Evolutionary conservation across 805 yeast species (phyloP), one percentile per base, ranked within the genome.

Genomic region (Nakazawaea ernobii): DNA sequence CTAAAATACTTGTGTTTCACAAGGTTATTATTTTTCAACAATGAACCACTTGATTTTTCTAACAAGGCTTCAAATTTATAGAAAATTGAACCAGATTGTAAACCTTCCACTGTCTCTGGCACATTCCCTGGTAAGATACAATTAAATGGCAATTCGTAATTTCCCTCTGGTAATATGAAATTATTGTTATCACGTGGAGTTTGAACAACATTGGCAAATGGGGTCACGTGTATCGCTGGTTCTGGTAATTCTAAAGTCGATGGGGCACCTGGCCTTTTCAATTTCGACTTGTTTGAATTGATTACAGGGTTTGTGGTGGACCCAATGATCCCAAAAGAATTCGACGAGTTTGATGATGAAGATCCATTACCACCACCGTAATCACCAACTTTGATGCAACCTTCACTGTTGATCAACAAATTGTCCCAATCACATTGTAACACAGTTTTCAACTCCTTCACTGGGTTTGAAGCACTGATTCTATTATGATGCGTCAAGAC

Each of bases 51-150:
- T 0, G 67, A 53, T 48, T 70, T 71, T 47, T 71, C 76, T 42
- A 72, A 70, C 7, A 13, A 35, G 48, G 73, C 65, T 46, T 66
- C 67, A 32, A 77, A 55, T 42, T 67, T 63, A 56, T 77, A 77
- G 30, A 71, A 57, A 24, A 76, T 52, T 7, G 67, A 63, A 2
- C 73, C 79, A 38, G 65, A 62, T 26, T 61, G 57, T 41, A 76
- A 60, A 3, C 80, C 79, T 57, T 77, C 82, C 1, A 77, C 68
- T 0, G 81, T 70, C 52, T 75, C 82, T 9, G 75, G 68, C 0
- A 71, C 53, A 46, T 70, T 68, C 1, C 77, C 67, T 0, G 82
- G 82, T 27, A 77, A 57, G 10, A 58, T 59, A 8, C 70, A 60
- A 32, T 52, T 57, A 52, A 77, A 77, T 0, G 82, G 82, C 43